Evolutionary conservation across 1,284 basidiomycete species (phyloP), one percentile per base, ranked within the genome.

Genomic region (Testicularia cyperi): DNA sequence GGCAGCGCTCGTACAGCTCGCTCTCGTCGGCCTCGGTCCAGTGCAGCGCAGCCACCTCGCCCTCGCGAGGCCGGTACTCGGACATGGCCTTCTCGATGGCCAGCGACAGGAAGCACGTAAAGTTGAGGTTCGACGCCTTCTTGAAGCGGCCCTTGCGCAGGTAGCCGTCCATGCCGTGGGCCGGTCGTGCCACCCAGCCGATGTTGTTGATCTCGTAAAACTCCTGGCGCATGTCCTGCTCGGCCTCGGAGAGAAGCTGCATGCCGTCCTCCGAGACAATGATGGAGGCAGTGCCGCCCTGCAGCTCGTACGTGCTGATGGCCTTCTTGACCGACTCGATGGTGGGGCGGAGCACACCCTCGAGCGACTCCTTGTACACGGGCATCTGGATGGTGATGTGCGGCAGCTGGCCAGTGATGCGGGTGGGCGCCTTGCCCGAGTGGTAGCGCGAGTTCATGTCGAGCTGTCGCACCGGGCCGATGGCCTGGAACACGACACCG

Each of bases 81-180:
- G 21, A 26, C 33, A 35, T 35, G 19, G 20, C 6, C 71, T 84
- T 83, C 77, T 91, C 88, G 68, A 87, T 81, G 57, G 83, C 82
- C 32, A 90, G 78, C n/a, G 86, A 87, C 7, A 90, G 80, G 38
- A 80, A 80, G 24, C 88, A 82, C 2, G 82, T 88, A 74, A 88
- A 89, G 77, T 92, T 92, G 86, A 91, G 88, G 77, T 91, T 91
- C 1, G 84, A 85, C 0, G 87, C 88, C 78, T 90, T 90, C 81
- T 90, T 90, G 81, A 90, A 90, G 21, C 87, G 83, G 51, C 89
- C 89, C n/a, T 86, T 86, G 44, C 89, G 86, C 47, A 83, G 81
- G 79, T 84, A 90, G 0, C 86, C 87, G 68, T 83, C 83, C 22
- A 75, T 63, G 65, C 84, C 82, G 74, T 87, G 84, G 36, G 81